Conservation (phyloP, 345 rosid species). For the Triadica sebifera region DNA sequence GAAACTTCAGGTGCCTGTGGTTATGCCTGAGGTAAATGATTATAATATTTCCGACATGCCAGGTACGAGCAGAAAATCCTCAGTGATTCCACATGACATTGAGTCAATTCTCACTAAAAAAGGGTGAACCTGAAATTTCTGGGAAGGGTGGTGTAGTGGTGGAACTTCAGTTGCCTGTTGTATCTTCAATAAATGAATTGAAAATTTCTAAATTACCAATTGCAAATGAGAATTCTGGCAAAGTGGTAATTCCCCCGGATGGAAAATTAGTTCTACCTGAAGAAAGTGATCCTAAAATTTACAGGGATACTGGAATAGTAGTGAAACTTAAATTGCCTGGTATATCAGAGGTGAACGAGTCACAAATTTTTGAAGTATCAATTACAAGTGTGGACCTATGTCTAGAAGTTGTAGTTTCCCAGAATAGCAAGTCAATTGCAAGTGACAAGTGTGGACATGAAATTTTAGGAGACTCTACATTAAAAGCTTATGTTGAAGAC, state of each 20-base stretch:
- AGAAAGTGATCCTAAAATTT: conserved; percentile 1
- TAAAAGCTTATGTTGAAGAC: conserved; percentile 19
- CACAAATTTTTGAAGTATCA: conserved; percentile 24
- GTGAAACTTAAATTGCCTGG: conserved; percentile 12
- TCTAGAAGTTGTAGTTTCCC: conserved; percentile 13
- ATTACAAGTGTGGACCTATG: conserved; percentile 18
- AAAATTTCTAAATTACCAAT: conserved; percentile 1
- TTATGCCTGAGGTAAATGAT: conserved; percentile 21
- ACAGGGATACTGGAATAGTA: conserved; percentile 15
- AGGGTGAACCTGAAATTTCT: conserved; percentile 3
- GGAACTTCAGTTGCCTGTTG: conserved; percentile 19
- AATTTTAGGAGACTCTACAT: conserved; percentile 23
- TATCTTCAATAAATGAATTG: conserved; percentile 10
- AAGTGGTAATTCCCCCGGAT: conserved; percentile 6
- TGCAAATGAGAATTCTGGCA: conserved; percentile 5
- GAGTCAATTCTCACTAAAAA: neutral
- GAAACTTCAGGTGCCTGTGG: too few species aligned
- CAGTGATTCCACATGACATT: conserved; percentile 2
- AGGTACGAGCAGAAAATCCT: neutral
- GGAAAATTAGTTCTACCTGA: conserved; percentile 10
- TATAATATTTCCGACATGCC: neutral
- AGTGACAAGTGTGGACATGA: conserved; percentile 27
- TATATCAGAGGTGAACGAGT: conserved; percentile 22
- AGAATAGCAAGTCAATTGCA: conserved; percentile 24
- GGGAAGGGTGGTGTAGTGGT: conserved; percentile 4